Conservation (phyloP, 345 rosid genomes). For the Pistacia atlantica region DNA sequence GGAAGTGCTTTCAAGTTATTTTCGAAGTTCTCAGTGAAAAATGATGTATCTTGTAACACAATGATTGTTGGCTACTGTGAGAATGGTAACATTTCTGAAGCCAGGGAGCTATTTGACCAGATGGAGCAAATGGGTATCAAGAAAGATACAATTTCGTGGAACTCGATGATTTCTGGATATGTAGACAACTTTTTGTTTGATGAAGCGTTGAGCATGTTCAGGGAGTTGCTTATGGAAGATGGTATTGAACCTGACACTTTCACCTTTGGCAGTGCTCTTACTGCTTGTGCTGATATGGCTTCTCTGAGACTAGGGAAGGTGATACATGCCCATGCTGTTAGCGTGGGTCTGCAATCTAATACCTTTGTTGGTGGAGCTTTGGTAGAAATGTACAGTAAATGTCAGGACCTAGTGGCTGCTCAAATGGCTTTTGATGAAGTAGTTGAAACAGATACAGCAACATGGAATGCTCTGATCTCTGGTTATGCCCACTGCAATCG, state of each 20-base stretch:
- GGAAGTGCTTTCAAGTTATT: conserved; percentile 48
- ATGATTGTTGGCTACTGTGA: conserved; percentile 64
- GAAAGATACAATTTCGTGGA: conserved; percentile 58
- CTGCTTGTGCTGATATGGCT: conserved; percentile 53
- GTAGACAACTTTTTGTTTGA: conserved; percentile 41
- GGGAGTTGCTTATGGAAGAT: conserved; percentile 38
- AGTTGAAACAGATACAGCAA: conserved; percentile 34
- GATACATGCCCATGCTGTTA: conserved; percentile 49
- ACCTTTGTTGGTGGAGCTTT: conserved; percentile 65
- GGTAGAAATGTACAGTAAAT: conserved; percentile 59
- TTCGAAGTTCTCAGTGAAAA: conserved; percentile 44
- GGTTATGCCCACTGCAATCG: conserved; percentile 55
- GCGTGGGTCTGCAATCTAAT: conserved; percentile 48
- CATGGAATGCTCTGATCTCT: conserved; percentile 62
- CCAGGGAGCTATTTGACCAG: conserved; percentile 43
- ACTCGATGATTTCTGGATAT: conserved; percentile 63
- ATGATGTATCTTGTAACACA: conserved; percentile 54
- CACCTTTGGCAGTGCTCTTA: conserved; percentile 61
- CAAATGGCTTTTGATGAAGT: conserved; percentile 49
- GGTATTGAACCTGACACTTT: conserved; percentile 47
- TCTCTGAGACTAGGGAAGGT: conserved; percentile 45
- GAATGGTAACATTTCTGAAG: conserved; percentile 46
- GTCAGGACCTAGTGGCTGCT: conserved; percentile 36
- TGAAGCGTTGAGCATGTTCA: conserved; percentile 49
- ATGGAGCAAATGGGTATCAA: conserved; percentile 44